Conservation (phyloP, 2,329 filamentous ascomycete species). For the Monosporascus sp. region DNA sequence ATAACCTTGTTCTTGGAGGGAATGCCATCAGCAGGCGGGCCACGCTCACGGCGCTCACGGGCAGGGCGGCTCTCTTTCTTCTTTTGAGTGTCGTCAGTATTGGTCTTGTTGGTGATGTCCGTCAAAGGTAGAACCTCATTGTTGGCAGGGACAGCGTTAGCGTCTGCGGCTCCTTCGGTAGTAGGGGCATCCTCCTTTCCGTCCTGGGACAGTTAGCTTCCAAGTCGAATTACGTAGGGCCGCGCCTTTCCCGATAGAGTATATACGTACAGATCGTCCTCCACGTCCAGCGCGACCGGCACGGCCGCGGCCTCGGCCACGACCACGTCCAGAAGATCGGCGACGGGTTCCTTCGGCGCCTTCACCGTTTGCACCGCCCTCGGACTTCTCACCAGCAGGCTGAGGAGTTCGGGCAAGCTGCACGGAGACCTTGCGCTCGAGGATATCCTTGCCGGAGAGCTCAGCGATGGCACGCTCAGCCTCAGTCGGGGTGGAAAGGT, state of each 20-base stretch:
- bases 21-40: conserved; percentile 93
- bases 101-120: conserved; percentile 52
- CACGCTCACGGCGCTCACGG: conserved; percentile 71
- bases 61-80: conserved; percentile 43
- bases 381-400: conserved; percentile 69
- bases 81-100: conserved; percentile 28
- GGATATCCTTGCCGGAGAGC: conserved; percentile 94
- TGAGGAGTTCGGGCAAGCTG: conserved; percentile 98
- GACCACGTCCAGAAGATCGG: conserved; percentile 58
- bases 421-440: conserved; percentile 98
- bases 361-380: conserved; percentile 68
- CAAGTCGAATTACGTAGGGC: neutral
- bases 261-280: conserved; percentile 46
- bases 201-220: conserved; percentile 11
- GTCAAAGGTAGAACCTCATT: conserved; percentile 50
- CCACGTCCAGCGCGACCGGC: conserved; percentile 62
- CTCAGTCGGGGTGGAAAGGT: conserved; percentile 89
- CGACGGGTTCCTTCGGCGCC: conserved; percentile 62
- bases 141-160: conserved; percentile 41
- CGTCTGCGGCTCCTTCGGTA: conserved; percentile 43
- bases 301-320: conserved; percentile 61
- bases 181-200: conserved; percentile 43
- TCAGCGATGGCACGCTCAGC: conserved; percentile 92
- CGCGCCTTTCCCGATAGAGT: neutral
- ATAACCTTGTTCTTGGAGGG: conserved; percentile 99